These are phyloP conservation scores for Lunasporangiospora selenospora DNA, from an alignment of 192 early-diverging fungal species.

Conservation along the genomic window DNA sequence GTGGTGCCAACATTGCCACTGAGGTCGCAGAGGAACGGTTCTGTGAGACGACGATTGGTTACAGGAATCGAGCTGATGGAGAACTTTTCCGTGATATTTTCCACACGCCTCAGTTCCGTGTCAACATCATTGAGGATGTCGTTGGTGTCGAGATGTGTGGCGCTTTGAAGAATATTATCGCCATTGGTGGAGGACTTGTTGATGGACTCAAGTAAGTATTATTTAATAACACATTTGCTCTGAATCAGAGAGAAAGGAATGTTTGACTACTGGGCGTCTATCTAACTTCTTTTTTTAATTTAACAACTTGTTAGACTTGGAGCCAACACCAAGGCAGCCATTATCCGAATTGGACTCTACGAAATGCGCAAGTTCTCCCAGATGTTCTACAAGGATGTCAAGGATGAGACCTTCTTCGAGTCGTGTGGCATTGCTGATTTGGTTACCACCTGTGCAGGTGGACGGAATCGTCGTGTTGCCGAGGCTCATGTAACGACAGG, in stretches of 20 bases:
- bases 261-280: too few species aligned
- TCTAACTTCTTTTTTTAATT: too few species aligned
- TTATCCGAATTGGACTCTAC: conserved; percentile 91
- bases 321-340: conserved; percentile 97
- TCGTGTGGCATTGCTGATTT: conserved; percentile 95
- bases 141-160: conserved; percentile 97
- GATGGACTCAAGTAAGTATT: conserved; percentile 77
- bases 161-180: conserved; percentile 96
- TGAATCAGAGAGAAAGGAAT: too few species aligned
- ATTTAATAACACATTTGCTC: too few species aligned
- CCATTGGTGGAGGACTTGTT: conserved; percentile 91
- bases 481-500: conserved; percentile 89
- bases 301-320: conserved; percentile 61
- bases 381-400: conserved; percentile 76
- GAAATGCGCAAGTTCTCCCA: conserved; percentile 94
- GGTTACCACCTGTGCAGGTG: conserved; percentile 95
- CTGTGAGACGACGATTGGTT: conserved; percentile 94
- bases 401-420: conserved; percentile 94
- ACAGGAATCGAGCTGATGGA: conserved; percentile 69
- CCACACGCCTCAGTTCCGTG: conserved; percentile 86
- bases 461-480: conserved; percentile 89
- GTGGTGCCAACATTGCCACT: conserved; percentile 95
- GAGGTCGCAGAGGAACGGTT: conserved; percentile 94
- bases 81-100: conserved; percentile 79
- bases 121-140: conserved; percentile 82